These are phyloP conservation scores for Colletotrichum destructivum DNA, from an alignment of 2,329 filamentous ascomycete species.

Conservation along the genomic window DNA sequence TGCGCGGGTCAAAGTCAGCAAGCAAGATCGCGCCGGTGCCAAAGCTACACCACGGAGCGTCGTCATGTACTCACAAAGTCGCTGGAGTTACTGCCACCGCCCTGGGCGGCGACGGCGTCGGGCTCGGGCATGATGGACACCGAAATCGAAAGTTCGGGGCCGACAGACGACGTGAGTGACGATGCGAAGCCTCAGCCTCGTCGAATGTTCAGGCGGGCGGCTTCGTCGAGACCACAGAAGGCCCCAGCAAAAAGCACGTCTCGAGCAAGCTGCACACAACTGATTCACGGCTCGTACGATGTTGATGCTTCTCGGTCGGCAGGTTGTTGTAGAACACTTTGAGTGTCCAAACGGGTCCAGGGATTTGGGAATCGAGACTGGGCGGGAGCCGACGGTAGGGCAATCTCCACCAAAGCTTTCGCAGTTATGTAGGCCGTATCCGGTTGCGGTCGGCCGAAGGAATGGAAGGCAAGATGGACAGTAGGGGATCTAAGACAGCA, in stretches of 20 bases:
- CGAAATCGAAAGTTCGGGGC: constrained; percentile 9
- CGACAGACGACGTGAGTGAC: not conserved
- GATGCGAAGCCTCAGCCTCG: constrained; percentile 3
- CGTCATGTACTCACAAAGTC: constrained; percentile 83
- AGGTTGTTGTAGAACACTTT: constrained; percentile 19
- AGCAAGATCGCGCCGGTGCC: constrained; percentile 28
- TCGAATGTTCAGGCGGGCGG: not conserved
- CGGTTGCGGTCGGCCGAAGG: constrained; percentile 38
- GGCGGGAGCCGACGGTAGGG: constrained; percentile 8
- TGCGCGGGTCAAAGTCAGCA: constrained; percentile 58
- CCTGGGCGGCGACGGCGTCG: constrained; percentile 57
- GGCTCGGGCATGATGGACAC: constrained; percentile 52
- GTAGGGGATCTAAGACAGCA: constrained; percentile 39
- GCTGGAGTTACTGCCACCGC: constrained; percentile 84
- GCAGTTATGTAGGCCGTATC: constrained; percentile 38
- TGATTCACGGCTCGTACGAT: constrained; percentile 2
- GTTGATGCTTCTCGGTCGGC: constrained; percentile 10
- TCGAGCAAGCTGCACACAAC: constrained; percentile 21
- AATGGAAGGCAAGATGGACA: constrained; percentile 32
- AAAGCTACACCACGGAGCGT: constrained; percentile 30
- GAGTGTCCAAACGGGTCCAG: constrained; percentile 23
- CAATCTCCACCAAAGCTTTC: constrained; percentile 40
- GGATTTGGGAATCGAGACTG: constrained; percentile 27
- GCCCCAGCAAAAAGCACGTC: not conserved
- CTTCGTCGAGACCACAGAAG: constrained; percentile 2